Evolutionary conservation across 2,329 filamentous ascomycete genomes (phyloP), one percentile per base, ranked within the genome.

Genomic region (Hypoxylon sp.): DNA sequence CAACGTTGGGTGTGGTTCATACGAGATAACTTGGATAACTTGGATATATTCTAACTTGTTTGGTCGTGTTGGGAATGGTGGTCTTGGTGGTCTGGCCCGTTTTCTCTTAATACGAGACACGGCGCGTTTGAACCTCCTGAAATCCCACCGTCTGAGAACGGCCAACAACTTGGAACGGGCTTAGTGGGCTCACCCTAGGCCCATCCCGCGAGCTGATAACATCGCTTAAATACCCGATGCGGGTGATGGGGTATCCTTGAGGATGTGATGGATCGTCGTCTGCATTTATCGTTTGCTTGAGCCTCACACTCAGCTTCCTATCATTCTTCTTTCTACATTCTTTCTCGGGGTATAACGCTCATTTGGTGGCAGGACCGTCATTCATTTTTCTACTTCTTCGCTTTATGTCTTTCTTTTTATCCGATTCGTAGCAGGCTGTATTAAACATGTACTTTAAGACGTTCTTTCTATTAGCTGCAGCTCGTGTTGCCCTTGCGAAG

Each of bases 391-490:
- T 43, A 21, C 17, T 60, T 56, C n/a, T 56, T 46, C 9, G 23
- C 53, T 43, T 55, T 52, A 46, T 69, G 19, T 32, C 11, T 65
- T 49, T 49, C 63, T 32, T 52, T 57, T 34, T 23, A 49, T 67
- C 63, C 60, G 21, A 48, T 69, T 63, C 41, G 30, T 67, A 60
- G 56, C 34, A 62, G 60, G 34, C 21, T 69, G 61, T 72, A 68
- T 74, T 74, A 69, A 75, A 61, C 65, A 77, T 76, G 75, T 72
- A 69, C 65, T 74, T 73, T 65, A 59, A 61, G n/a, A 57, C 61
- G 11, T 56, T 75, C 46, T 43, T 72, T 55, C 52, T 73, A 34
- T 50, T 76, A 52, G 68, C 67, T 23, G 25, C 74, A 5, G 63
- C 69, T 25, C 68, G 69, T 43, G 43, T 67, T 52, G 72, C 64